Conservation (phyloP, 495 filamentous ascomycete species). For the Penicillium robsamsonii region DNA sequence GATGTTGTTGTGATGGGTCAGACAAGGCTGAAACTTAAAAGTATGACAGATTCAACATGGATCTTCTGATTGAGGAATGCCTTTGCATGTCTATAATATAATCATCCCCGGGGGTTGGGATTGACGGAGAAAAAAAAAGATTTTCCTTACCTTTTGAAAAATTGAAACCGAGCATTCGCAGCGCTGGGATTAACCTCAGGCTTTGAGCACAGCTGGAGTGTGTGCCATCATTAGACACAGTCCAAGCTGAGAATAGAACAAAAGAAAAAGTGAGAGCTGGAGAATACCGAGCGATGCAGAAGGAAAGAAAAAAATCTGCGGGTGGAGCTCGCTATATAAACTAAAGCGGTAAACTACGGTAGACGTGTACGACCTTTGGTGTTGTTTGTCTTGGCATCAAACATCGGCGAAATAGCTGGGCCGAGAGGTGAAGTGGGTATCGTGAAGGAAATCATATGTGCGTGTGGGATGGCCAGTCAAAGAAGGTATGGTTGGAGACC, state of each 20-base stretch:
- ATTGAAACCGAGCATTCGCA: slow-evolving; percentile 4
- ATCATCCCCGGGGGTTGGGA: slow-evolving; percentile 59
- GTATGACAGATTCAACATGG: slow-evolving; percentile 79
- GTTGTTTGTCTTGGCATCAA: slow-evolving; percentile 18
- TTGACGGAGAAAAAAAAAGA: slow-evolving; percentile 20
- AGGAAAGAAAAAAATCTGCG: slow-evolving; percentile 42
- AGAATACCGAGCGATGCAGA: slow-evolving; percentile 24
- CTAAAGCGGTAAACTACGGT: slow-evolving; percentile 14
- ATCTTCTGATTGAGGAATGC: slow-evolving; percentile 97
- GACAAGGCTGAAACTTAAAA: slow-evolving; percentile 98
- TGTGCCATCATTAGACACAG: slow-evolving; percentile 17
- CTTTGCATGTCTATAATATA: slow-evolving; percentile 79
- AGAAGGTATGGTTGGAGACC: neutral
- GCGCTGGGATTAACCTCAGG: neutral
- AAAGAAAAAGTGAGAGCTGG: slow-evolving; percentile 15
- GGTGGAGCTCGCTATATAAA: slow-evolving; percentile 32
- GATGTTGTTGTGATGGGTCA: slow-evolving; percentile 52
- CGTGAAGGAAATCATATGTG: neutral
- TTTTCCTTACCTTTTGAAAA: slow-evolving; percentile 56
- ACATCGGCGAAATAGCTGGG: slow-evolving; percentile 6
- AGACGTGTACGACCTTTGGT: slow-evolving; percentile 2
- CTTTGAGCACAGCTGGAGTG: neutral
- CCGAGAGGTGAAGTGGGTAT: neutral
- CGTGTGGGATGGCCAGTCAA: neutral
- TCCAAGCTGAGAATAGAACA: slow-evolving; percentile 12